Conservation (phyloP, 257 asterid species). For the Solanum pimpinellifolium region DNA sequence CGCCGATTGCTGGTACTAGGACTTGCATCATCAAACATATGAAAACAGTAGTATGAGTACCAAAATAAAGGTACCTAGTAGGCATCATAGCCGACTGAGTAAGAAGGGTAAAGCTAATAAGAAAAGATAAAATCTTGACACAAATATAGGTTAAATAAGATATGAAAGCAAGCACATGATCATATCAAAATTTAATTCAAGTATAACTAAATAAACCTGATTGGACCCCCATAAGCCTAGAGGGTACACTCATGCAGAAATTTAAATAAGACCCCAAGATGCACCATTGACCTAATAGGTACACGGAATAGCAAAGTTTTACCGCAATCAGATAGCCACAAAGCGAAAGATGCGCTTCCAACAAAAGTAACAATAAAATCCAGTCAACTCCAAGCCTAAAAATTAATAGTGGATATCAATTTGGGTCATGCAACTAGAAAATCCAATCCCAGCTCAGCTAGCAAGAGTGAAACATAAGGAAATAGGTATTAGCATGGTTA, state of each 20-base stretch:
- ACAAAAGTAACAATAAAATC: no score
- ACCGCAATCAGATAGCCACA: no score
- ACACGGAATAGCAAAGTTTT: no score
- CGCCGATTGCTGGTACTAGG: not conserved
- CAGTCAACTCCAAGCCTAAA: no score
- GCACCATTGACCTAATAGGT: not conserved
- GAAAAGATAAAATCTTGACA: not conserved
- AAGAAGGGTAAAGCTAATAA: not conserved
- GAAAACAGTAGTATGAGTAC: not conserved
- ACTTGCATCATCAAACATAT: no score
- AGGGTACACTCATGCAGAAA: not conserved
- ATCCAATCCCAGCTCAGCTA: no score
- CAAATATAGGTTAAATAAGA: no score
- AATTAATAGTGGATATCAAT: no score
- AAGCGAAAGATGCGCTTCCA: no score
- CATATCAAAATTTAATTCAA: not conserved
- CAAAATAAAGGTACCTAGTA: not conserved
- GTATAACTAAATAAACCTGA: not conserved
- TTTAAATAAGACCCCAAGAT: not conserved
- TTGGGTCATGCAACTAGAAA: no score
- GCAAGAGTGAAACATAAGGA: no score
- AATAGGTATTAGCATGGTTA: no score
- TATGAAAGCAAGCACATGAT: not conserved
- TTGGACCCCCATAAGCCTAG: not conserved
- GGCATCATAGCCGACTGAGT: not conserved